Base-by-base conservation (phyloP, 306 rosid genomes). In the Cicer arietinum region DNA sequence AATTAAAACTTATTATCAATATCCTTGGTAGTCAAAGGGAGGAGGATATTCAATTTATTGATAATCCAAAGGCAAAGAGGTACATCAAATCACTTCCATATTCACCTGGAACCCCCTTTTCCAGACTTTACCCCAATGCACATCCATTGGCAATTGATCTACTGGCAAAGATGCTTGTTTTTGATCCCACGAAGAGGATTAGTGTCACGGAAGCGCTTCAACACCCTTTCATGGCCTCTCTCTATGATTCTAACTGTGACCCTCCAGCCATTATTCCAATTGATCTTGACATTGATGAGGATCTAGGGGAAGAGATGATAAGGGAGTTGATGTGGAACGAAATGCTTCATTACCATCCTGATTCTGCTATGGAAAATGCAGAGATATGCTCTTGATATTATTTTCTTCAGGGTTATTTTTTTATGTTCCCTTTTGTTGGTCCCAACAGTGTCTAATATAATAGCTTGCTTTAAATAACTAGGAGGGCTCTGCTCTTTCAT, bases 251-350 rank as follows among this genome's bases (percentile, higher is more conserved):
- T 8, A 91, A 59, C 40, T 48, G 37, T 30, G 88, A 94, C 77
- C 92, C 94, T 81, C 92, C 90, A 0, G 96, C 96, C 16, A 85
- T 88, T 54, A 90, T 91, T 72, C 97, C 97, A 14, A 83, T 91
- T 62, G 98, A 94, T 87, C 98, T 94, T 22, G 91, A 91, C 84
- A 86, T 94, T 35, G 92, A 94, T 6, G 98, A 91, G 81, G 97
- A 89, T 70, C 92, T 91, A 11, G 97, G 92, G 77, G 98, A 94
- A 86, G 94, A 88, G 68, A 85, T 86, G 91, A 90, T 94, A 88
- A 88, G 98, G 84, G 98, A 94, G 92, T 87, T 90, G 98, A 91
- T 91, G 96, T 94, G 90, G 96, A 82, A 68, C 20, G 98, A 94
- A 83, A 91, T 94, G 93, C 87, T 89, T 68, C 96, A 86, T 75